Base-by-base conservation (phyloP, 768 basidiomycete genomes). In the Coprinopsis marcescibilis region DNA sequence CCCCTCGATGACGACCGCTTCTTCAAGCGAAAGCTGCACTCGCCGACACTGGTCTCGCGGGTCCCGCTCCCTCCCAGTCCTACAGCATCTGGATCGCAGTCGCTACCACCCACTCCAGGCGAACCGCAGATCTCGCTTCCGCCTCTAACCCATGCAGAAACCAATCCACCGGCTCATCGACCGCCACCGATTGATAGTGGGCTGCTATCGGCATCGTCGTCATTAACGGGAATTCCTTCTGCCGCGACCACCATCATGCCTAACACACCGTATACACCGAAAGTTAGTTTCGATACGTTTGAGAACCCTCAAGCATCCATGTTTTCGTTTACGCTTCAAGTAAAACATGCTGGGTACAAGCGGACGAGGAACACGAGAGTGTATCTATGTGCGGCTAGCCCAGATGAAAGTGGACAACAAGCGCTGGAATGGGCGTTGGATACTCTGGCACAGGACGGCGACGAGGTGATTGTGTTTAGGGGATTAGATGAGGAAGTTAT, bases 371-470 rank as follows among this genome's bases (percentile, higher is more conserved):
- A 80, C 43, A 94, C 92, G 0, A 76, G 95, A 0, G 89, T 89
- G 1, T 98, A 91, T 64, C 73, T 96, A 1, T 94, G 92, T 49
- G 94, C 94, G 0, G 76, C 89, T 1, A 89, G 88, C 35, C 72
- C 83, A 0, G 93, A 96, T 56, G 93, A 95, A 66, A 89, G 85
- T 49, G 94, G 94, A 0, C 66, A 73, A 4, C 81, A 92, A 56
- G 94, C 95, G 0, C 69, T 98, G 6, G 90, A 96, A 47, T 99
- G 95, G 95, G 73, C 80, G n/a, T 73, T 97, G 23, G 87, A 90
- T 55, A 75, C 77, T 26, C 73, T 99, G 10, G 80, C 85, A 6
- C 85, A 89, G 62, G 86, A 89, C 46, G 89, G 89, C 1, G 95
- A 98, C 60, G 95, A 98, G 65, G 68, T 98, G 17, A 82, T 99